Evolutionary conservation across 2,329 filamentous ascomycete species (phyloP).

Genomic region (Aspergillus jensenii): DNA sequence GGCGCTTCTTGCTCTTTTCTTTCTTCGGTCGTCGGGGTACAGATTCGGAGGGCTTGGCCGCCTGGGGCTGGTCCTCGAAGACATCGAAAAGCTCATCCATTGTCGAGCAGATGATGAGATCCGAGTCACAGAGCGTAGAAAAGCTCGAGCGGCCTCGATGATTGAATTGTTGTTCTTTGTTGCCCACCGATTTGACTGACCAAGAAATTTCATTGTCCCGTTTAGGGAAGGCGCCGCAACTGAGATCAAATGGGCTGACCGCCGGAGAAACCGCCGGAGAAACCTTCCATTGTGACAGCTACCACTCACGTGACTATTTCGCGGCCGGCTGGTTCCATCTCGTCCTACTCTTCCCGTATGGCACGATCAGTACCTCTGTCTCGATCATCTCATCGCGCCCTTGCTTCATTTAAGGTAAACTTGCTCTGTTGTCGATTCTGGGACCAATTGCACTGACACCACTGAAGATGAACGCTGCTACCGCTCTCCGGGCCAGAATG

Average conservation of each 20-base stretch:
- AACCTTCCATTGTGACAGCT: conserved; percentile 15
- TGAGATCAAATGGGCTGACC: conserved; percentile 8
- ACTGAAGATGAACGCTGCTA: conserved; percentile 73
- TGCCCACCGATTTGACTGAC: conserved; percentile 12
- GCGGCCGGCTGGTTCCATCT: conserved; percentile 21
- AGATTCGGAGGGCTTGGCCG: conserved; percentile 34
- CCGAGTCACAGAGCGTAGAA: conserved; percentile 17
- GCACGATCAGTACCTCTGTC: conserved; percentile 14
- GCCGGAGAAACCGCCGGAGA: conserved; percentile 17
- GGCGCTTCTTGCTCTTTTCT: conserved; percentile 78
- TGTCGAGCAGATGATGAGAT: conserved; percentile 17
- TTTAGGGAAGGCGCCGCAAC: conserved; percentile 27
- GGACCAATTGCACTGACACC: conserved; percentile 42
- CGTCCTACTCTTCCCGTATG: conserved; percentile 20
- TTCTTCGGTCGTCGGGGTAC: conserved; percentile 45
- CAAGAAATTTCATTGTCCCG: conserved; percentile 36
- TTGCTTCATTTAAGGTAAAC: conserved; percentile 34
- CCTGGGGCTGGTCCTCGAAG: conserved; percentile 67
- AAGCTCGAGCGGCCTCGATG: conserved; percentile 16
- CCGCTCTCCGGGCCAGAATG: conserved; percentile 61
- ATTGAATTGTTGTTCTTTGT: conserved; percentile 16
- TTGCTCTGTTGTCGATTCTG: conserved; percentile 3
- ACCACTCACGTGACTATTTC: conserved; percentile 14
- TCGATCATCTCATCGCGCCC: conserved; percentile 21
- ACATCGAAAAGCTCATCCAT: conserved; percentile 84